A percentile compares a stretch with the other conserved stretches of the same genome.
Conservation (phyloP, 2,329 filamentous ascomycete species). For the Microcera coccophila region DNA sequence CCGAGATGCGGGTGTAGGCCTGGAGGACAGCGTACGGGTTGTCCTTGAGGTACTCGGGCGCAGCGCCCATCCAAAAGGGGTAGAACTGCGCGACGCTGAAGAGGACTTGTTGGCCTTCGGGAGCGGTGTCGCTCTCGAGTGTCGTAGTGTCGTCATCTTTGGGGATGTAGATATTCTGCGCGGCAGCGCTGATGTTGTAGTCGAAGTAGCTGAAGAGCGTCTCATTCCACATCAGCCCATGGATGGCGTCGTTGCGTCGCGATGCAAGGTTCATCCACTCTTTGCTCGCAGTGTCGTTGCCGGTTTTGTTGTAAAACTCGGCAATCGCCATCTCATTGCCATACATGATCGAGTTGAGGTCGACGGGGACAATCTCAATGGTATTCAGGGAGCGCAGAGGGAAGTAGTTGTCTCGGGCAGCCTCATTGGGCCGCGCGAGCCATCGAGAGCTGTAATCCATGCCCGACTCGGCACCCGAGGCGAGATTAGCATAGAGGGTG, state of each 20-base stretch:
- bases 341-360: constrained; percentile 66
- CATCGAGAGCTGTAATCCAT: constrained; percentile 62
- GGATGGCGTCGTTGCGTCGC: constrained; percentile 58
- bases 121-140: constrained; percentile 39
- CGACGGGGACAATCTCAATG: constrained; percentile 56
- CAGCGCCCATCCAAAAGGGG: constrained; percentile 66
- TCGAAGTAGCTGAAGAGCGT: constrained; percentile 64
- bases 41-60: constrained; percentile 52
- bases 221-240: constrained; percentile 60
- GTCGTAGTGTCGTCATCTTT: constrained; percentile 40
- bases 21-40: constrained; percentile 55
- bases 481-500: constrained; percentile 57
- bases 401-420: constrained; percentile 58
- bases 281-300: constrained; percentile 47
- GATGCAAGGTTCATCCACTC: constrained; percentile 48
- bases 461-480: constrained; percentile 62
- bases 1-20: constrained; percentile 51
- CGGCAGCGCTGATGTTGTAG: constrained; percentile 59
- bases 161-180: constrained; percentile 53
- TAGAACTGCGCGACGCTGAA: constrained; percentile 61
- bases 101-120: constrained; percentile 52
- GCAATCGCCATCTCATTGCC: constrained; percentile 60
- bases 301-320: constrained; percentile 47
- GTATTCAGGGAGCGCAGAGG: constrained; percentile 62
- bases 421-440: constrained; percentile 55